Conservation (phyloP, 805 yeast genomes). For the Schwanniomyces pseudopolymorphus region DNA sequence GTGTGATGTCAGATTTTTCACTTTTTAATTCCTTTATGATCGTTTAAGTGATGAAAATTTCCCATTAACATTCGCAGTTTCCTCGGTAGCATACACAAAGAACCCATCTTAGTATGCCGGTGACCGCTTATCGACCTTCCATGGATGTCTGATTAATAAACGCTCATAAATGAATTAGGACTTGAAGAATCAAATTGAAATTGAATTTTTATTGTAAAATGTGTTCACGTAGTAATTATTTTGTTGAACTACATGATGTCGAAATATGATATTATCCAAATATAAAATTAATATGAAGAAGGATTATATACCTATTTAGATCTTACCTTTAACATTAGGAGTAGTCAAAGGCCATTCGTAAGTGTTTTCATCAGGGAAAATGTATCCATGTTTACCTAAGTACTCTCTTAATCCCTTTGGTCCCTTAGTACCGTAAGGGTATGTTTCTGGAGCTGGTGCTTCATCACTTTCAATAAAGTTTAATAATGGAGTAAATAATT, state of each 20-base stretch:
- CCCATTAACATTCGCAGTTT: constrained; percentile 89
- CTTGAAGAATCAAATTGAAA: background rate
- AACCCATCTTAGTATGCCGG: constrained; percentile 82
- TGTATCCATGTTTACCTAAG: constrained; percentile 69
- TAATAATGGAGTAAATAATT: constrained; percentile 86
- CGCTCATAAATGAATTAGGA: constrained; percentile 2
- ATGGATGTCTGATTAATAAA: constrained; percentile 78
- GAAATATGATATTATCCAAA: too few species aligned
- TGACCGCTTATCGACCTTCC: constrained; percentile 88
- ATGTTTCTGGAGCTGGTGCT: constrained; percentile 65
- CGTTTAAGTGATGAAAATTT: constrained; percentile 66
- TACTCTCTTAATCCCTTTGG: constrained; percentile 66
- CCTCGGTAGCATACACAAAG: constrained; percentile 88
- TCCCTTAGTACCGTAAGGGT: constrained; percentile 91
- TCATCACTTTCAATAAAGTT: constrained; percentile 71
- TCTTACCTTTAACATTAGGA: constrained; percentile 35
- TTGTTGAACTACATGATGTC: too few species aligned
- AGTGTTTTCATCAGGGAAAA: constrained; percentile 56
- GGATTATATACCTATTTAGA: constrained; percentile 11
- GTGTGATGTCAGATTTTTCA: constrained; percentile 3
- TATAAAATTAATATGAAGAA: too few species aligned
- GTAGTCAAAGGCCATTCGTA: constrained; percentile 92
- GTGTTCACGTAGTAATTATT: background rate
- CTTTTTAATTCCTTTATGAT: constrained; percentile 1
- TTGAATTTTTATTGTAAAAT: background rate